Evolutionary conservation across 2,329 filamentous ascomycete species (phyloP).

Genomic region (Colletotrichum navitas): DNA sequence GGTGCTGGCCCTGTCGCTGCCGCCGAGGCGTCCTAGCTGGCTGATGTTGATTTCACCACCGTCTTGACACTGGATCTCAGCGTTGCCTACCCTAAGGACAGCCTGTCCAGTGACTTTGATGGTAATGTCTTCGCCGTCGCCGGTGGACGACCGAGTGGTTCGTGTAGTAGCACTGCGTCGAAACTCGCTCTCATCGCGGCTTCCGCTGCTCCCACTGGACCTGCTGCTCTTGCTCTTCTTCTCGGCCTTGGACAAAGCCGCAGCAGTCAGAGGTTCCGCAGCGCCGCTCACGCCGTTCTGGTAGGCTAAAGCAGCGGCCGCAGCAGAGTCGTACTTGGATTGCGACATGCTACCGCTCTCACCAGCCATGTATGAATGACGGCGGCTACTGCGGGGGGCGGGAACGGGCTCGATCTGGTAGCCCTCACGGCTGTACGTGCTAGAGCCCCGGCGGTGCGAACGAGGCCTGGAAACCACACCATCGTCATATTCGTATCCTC

Average conservation of each 20-base stretch:
- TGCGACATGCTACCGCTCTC: conserved; percentile 53
- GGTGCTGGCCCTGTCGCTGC: conserved; percentile 66
- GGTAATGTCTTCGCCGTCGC: conserved; percentile 68
- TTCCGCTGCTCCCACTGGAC: conserved; percentile 69
- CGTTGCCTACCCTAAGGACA: conserved; percentile 67
- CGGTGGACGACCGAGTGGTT: conserved; percentile 65
- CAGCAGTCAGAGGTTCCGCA: conserved; percentile 66
- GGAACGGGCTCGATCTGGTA: conserved; percentile 57
- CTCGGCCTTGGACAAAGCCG: conserved; percentile 65
- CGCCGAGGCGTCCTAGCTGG: conserved; percentile 54
- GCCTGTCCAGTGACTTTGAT: conserved; percentile 70
- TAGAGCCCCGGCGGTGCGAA: conserved; percentile 47
- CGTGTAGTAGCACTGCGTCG: conserved; percentile 72
- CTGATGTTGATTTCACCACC: conserved; percentile 72
- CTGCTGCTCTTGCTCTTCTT: conserved; percentile 64
- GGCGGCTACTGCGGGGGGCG: conserved; percentile 48
- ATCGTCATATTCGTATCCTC: conserved; percentile 51
- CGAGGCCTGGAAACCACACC: conserved; percentile 51
- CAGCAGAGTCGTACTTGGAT: conserved; percentile 59
- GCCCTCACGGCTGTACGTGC: conserved; percentile 55
- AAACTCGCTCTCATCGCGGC: conserved; percentile 74
- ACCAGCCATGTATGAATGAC: conserved; percentile 57
- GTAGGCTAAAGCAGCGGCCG: conserved; percentile 61
- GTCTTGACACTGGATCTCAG: conserved; percentile 70
- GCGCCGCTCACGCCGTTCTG: conserved; percentile 65